Percentiles rank a stretch among this genome's conserved stretches.
Conservation (phyloP, 495 filamentous ascomycete species). For the Oidiodendron maius region DNA sequence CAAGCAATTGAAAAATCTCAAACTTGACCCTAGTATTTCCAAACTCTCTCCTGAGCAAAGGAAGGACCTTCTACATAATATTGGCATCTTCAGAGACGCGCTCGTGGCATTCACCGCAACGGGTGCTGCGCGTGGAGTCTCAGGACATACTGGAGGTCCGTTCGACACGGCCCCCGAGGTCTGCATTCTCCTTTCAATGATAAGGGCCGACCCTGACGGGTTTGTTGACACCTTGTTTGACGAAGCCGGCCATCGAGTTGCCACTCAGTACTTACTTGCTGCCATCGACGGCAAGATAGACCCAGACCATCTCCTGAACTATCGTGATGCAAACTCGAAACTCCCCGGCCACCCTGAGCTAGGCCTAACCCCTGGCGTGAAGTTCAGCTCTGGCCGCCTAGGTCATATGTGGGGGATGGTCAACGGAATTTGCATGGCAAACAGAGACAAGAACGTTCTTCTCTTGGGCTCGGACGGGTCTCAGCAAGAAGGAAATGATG, state of each 20-base stretch:
- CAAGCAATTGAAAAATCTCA: slow-evolving; percentile 13
- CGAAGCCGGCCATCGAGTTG: slow-evolving; percentile 18
- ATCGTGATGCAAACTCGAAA: slow-evolving; percentile 19
- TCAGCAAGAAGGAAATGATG: slow-evolving; percentile 19
- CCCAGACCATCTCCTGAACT: slow-evolving; percentile 18
- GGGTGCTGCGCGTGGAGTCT: slow-evolving; percentile 14
- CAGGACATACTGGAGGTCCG: slow-evolving; percentile 17
- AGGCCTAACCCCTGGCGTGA: slow-evolving; percentile 15
- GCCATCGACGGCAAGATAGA: slow-evolving; percentile 15
- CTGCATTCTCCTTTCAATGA: slow-evolving; percentile 17
- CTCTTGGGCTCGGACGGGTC: slow-evolving; percentile 17
- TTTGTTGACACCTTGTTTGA: slow-evolving; percentile 15
- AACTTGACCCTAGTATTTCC: slow-evolving; percentile 14
- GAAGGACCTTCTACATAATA: slow-evolving; percentile 16
- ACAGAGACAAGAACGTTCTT: slow-evolving; percentile 15
- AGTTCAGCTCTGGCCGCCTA: slow-evolving; percentile 18
- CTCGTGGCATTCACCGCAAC: slow-evolving; percentile 18
- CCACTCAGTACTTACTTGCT: slow-evolving; percentile 16
- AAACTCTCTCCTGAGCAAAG: slow-evolving; percentile 15
- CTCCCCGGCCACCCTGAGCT: slow-evolving; percentile 18
- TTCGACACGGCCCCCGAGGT: slow-evolving; percentile 18
- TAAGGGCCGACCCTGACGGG: slow-evolving; percentile 11
- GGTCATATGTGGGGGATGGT: slow-evolving; percentile 15
- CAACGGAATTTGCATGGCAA: slow-evolving; percentile 14
- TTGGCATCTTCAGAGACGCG: slow-evolving; percentile 15